These are phyloP conservation scores for Saccharum hybrid DNA, from an alignment of 202 grass and related monocot species.

Conservation along the genomic window DNA sequence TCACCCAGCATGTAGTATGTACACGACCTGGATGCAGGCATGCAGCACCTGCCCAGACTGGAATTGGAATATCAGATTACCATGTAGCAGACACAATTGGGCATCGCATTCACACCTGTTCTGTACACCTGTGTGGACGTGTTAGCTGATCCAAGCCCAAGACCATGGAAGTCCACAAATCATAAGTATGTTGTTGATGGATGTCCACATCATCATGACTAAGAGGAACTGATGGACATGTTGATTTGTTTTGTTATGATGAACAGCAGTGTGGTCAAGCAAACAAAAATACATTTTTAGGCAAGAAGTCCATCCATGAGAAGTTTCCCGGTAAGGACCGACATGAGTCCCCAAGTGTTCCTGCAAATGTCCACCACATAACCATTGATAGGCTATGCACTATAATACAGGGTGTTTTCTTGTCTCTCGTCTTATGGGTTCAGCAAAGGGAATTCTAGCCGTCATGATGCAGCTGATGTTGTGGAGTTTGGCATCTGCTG, in stretches of 20 bases:
- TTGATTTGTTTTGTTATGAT: background rate
- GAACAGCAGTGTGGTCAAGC: background rate
- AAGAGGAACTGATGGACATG: background rate
- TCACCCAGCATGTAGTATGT: constrained; percentile 5
- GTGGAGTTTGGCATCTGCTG: constrained; percentile 9
- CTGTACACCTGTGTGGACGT: background rate
- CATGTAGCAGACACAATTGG: background rate
- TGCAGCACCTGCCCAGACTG: background rate
- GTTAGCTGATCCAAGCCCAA: background rate
- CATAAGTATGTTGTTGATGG: background rate
- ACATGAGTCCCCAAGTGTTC: background rate
- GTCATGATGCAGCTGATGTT: constrained; percentile 4
- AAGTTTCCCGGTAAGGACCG: background rate
- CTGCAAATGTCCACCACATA: background rate
- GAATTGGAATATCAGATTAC: background rate
- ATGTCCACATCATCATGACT: background rate
- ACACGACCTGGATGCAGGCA: too few species aligned
- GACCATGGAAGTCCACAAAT: background rate
- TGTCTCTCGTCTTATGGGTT: constrained; percentile 22
- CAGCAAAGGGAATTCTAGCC: background rate
- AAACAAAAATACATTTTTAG: background rate
- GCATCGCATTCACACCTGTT: background rate
- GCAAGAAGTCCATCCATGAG: background rate
- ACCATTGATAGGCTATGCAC: background rate
- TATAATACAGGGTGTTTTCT: constrained; percentile 2